Conservation (phyloP, 2,329 filamentous ascomycete species). For the Coleophoma crateriformis region DNA sequence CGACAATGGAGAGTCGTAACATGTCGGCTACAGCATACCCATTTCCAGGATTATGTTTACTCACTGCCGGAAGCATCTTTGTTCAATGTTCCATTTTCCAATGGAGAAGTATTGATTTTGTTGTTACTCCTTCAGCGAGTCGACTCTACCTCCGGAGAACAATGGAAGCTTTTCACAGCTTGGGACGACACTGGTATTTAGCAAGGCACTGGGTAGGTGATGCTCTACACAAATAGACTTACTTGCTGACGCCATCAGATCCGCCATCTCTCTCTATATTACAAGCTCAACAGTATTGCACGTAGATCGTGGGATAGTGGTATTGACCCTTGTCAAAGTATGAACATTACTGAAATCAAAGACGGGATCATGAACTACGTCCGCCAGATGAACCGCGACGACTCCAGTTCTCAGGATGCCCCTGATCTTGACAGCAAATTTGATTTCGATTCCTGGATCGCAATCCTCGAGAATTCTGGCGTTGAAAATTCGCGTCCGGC, state of each 20-base stretch:
- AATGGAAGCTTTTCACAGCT: not conserved
- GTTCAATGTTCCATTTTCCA: not conserved
- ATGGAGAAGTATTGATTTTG: not conserved
- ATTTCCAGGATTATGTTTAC: not conserved
- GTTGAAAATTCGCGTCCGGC: not conserved
- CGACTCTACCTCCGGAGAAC: not conserved
- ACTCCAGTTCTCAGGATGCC: not conserved
- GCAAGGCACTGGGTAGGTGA: not conserved
- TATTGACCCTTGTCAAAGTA: not conserved
- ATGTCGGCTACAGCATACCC: slow-evolving; percentile 1
- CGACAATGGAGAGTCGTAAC: not conserved
- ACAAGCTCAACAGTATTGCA: not conserved
- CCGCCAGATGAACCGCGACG: not conserved
- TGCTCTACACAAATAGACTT: too few relatives aligned
- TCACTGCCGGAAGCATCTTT: slow-evolving; percentile 1
- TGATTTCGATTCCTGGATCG: slow-evolving; percentile 1
- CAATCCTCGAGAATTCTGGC: slow-evolving; percentile 4
- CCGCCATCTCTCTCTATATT: not conserved
- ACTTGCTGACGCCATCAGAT: not conserved
- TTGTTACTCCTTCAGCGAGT: not conserved
- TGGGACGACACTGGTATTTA: slow-evolving; percentile 1
- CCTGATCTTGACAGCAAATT: not conserved
- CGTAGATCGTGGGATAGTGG: not conserved
- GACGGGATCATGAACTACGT: slow-evolving; percentile 2
- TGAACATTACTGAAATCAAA: slow-evolving; percentile 1